phyloP scores from a whole-genome alignment of 2,329 filamentous ascomycete species.

The Colletotrichum sp. region DNA sequence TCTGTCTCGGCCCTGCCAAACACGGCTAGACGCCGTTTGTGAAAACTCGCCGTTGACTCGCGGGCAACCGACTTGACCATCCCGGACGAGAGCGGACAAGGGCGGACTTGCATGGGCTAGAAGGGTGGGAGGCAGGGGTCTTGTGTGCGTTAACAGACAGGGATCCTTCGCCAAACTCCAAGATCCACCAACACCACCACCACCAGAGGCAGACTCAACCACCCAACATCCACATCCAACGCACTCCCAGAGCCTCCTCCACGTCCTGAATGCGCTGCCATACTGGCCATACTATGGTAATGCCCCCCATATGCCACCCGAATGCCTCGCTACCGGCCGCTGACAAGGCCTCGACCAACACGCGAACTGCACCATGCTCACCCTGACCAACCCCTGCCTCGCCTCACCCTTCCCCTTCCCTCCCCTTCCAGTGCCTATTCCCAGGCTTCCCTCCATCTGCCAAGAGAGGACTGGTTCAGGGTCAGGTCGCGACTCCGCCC shows the following conservation, averaged over 20 bases:
- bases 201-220: background rate
- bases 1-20: slow-evolving; percentile 14
- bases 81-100: background rate
- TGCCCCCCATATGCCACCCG: background rate
- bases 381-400: background rate
- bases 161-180: background rate
- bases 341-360: slow-evolving; percentile 10
- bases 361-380: background rate
- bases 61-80: background rate
- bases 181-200: background rate
- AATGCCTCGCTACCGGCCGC: slow-evolving; percentile 1
- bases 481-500: slow-evolving; percentile 12
- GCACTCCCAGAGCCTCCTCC: background rate
- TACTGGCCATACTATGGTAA: background rate
- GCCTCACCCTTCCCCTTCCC: background rate
- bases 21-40: slow-evolving; percentile 17
- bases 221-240: background rate
- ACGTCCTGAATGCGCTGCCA: background rate
- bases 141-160: background rate
- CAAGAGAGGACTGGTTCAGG: slow-evolving; percentile 12
- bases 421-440: background rate
- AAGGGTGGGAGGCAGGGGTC: background rate
- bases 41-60: background rate
- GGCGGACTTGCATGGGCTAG: background rate
- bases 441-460: background rate